Evolutionary conservation across 768 basidiomycete species (phyloP).

Genomic region (Clavaria fumosa): DNA sequence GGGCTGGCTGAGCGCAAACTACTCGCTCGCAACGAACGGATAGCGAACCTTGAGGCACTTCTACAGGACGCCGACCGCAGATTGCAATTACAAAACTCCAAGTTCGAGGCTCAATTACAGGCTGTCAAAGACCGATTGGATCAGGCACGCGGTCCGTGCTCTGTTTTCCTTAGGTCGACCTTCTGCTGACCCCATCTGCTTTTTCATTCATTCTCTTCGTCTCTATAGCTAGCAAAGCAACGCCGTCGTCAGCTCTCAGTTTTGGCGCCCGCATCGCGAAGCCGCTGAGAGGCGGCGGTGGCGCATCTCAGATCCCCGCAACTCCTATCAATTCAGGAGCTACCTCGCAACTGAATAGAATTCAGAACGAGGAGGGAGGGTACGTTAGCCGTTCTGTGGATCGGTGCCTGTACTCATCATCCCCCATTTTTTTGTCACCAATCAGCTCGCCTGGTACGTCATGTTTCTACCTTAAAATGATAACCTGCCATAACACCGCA

Average conservation of each 20-base stretch:
- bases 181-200: slow-evolving; percentile 2
- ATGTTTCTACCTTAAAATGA: background rate
- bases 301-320: slow-evolving; percentile 30
- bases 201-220: slow-evolving; percentile 8
- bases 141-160: slow-evolving; percentile 68
- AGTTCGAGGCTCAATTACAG: slow-evolving; percentile 87
- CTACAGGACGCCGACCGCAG: slow-evolving; percentile 90
- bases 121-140: slow-evolving; percentile 85
- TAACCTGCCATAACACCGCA: background rate
- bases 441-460: background rate
- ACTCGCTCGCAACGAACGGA: slow-evolving; percentile 91
- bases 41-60: slow-evolving; percentile 87
- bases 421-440: slow-evolving; percentile 7
- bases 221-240: slow-evolving; percentile 58
- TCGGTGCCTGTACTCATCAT: slow-evolving; percentile 5
- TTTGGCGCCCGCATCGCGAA: slow-evolving; percentile 97
- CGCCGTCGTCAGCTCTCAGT: slow-evolving; percentile 52
- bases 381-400: no score
- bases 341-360: slow-evolving; percentile 39
- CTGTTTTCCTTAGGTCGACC: slow-evolving; percentile 8
- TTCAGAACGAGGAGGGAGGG: slow-evolving; percentile 74
- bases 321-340: slow-evolving; percentile 28
- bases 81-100: slow-evolving; percentile 84
- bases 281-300: slow-evolving; percentile 88
- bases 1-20: slow-evolving; percentile 94